These are phyloP conservation scores for Agapanthus africanus DNA, from an alignment of 106 monocot species.

Conservation along the genomic window DNA sequence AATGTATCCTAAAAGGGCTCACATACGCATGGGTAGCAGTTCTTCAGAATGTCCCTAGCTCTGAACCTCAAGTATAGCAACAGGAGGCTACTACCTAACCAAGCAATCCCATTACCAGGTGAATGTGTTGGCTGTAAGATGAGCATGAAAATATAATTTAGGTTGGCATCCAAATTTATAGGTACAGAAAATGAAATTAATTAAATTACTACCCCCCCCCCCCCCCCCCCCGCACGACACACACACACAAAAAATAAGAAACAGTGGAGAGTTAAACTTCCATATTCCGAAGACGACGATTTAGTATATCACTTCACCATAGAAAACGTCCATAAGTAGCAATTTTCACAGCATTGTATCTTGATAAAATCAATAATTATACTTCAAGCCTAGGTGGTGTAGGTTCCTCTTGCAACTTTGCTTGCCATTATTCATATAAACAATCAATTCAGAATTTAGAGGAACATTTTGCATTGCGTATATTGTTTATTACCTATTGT, in stretches of 20 bases:
- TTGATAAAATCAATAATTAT: too few species aligned
- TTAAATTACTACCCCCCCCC: too few species aligned
- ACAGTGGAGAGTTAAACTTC: neutral
- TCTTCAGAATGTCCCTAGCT: conserved; percentile 43
- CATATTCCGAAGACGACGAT: neutral
- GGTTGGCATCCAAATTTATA: neutral
- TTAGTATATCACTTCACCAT: neutral
- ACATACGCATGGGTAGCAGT: conserved; percentile 74
- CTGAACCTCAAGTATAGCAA: conserved; percentile 53
- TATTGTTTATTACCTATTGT: too few species aligned
- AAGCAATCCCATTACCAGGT: conserved; percentile 48
- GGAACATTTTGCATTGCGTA: too few species aligned
- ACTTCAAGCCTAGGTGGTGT: too few species aligned
- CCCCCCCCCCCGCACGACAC: too few species aligned
- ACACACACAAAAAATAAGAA: too few species aligned
- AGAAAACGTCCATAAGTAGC: too few species aligned
- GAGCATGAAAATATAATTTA: neutral
- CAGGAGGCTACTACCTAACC: conserved; percentile 51
- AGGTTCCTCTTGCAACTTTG: too few species aligned
- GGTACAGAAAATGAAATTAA: neutral
- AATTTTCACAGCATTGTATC: too few species aligned
- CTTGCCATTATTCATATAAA: too few species aligned
- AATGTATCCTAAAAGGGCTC: neutral
- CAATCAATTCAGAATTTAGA: too few species aligned
- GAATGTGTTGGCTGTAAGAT: conserved; percentile 29